These are phyloP conservation scores for Elongisporangium undulatum DNA, from an alignment of 352 stramenopile species.

Conservation along the genomic window DNA sequence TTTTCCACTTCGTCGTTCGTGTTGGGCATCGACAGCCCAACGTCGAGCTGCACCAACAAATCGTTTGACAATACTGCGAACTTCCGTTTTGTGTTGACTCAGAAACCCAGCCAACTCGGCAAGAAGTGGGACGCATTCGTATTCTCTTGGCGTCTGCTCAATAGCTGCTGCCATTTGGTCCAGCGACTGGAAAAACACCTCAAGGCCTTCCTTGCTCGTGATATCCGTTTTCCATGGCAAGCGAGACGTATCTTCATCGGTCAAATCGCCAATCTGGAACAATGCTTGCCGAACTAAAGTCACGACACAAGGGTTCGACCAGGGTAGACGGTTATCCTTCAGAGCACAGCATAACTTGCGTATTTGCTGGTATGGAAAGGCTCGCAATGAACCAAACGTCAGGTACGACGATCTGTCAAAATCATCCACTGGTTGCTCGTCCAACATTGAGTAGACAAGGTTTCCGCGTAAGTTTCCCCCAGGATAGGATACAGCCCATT, in stretches of 20 bases:
- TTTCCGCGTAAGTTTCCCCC: constrained; percentile 32
- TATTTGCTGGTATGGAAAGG: constrained; percentile 44
- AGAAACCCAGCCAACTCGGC: constrained; percentile 27
- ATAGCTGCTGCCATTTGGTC: constrained; percentile 8
- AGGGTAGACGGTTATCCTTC: constrained; percentile 33
- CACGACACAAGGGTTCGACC: constrained; percentile 27
- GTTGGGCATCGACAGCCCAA: constrained; percentile 15
- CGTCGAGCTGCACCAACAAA: constrained; percentile 21
- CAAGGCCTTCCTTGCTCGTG: not conserved
- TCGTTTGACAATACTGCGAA: constrained; percentile 7
- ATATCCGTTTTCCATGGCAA: constrained; percentile 44
- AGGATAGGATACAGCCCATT: constrained; percentile 45
- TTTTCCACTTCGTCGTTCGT: constrained; percentile 2
- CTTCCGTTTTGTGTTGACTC: constrained; percentile 18
- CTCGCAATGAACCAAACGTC: constrained; percentile 29
- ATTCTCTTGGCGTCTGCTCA: constrained; percentile 22
- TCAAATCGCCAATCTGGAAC: constrained; percentile 39
- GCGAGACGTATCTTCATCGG: constrained; percentile 14
- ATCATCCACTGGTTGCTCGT: constrained; percentile 6
- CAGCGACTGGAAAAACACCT: constrained; percentile 17
- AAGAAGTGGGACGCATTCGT: constrained; percentile 25
- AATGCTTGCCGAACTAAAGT: constrained; percentile 36
- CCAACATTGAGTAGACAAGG: constrained; percentile 33
- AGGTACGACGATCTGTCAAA: constrained; percentile 27
- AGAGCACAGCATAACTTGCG: constrained; percentile 39